Evolutionary conservation across 2,329 filamentous ascomycete genomes (phyloP), one percentile per base, ranked within the genome.

Genomic region (Claviceps spartinae): DNA sequence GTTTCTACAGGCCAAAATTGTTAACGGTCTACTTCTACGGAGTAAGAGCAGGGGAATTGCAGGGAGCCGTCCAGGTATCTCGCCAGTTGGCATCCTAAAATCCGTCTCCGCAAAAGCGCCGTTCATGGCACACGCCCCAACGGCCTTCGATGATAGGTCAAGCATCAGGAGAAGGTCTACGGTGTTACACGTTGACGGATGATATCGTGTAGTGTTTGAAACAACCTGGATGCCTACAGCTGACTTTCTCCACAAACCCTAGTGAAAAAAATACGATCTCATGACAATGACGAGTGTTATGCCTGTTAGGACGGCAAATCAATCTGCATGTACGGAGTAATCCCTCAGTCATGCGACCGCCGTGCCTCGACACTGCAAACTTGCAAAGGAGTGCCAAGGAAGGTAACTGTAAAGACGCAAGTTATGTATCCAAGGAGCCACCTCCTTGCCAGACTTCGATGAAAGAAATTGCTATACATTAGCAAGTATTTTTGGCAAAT

Each of bases 1-100:
- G 53, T 56, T 54, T 54, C 54, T 53, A 49, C 20, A 26, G 14
- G 37, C 22, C 22, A 24, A 18, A 34, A 42, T 30, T 49, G 18
- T 13, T 26, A 44, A 44, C 16, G 4, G 24, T 44, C 24, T 20
- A 14, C 22, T 44, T n/a, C 22, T 30, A 18, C 18, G 18, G 18
- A 18, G 18, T 18, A 37, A 30, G 24, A 34, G 44, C 44, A 18
- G 24, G 44, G 30, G 44, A 18, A 34, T 18, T 11, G 11, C 44
- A 8, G n/a, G 41, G 41, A 43, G 22, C 13, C 2, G 20, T 3
- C 9, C 37, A 26, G 30, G 30, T 34, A 55, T 30, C 42, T 40
- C 26, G 34, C 51, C 48, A 50, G n/a, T 44, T n/a, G 24, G 26
- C 44, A 38, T 26, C 11, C 41, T 8, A 14, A 38, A 45, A 24